Percentiles rank a stretch among this genome's conserved stretches.
Conservation (phyloP, 352 stramenopile genomes). For the Globisporangium middletonii region DNA sequence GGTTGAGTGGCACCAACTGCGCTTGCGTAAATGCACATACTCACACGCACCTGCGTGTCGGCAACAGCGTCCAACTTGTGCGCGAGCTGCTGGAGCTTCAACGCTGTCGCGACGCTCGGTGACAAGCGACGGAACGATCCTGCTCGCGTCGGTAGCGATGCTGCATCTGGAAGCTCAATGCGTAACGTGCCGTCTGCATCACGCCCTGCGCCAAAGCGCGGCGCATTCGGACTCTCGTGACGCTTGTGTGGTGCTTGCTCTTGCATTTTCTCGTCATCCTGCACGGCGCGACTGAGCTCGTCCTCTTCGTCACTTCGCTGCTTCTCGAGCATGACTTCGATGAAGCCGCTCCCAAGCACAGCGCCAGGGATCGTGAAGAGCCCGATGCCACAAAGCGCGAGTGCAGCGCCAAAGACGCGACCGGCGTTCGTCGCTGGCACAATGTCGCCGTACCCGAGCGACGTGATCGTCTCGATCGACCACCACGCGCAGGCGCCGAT, state of each 20-base stretch:
- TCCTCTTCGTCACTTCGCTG: slow-evolving; percentile 39
- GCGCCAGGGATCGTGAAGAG: slow-evolving; percentile 62
- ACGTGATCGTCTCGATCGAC: slow-evolving; percentile 61
- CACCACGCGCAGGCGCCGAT: slow-evolving; percentile 51
- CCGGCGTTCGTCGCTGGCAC: slow-evolving; percentile 40
- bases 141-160: background rate
- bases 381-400: slow-evolving; percentile 51
- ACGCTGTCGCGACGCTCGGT: slow-evolving; percentile 16
- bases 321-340: slow-evolving; percentile 67
- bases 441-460: slow-evolving; percentile 57
- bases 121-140: slow-evolving; percentile 14
- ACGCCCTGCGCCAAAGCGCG: background rate
- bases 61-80: slow-evolving; percentile 27
- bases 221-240: background rate
- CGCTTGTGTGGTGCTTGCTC: background rate
- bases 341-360: slow-evolving; percentile 53
- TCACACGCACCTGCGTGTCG: slow-evolving; percentile 26
- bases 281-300: slow-evolving; percentile 25
- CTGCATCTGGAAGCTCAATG: slow-evolving; percentile 5
- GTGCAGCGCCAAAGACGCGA: slow-evolving; percentile 29
- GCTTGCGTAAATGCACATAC: background rate
- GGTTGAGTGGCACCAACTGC: background rate
- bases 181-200: slow-evolving; percentile 1
- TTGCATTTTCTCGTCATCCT: background rate
- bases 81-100: slow-evolving; percentile 23